Conservation (phyloP, 495 filamentous ascomycete genomes). For the Xylaria bambusicola region DNA sequence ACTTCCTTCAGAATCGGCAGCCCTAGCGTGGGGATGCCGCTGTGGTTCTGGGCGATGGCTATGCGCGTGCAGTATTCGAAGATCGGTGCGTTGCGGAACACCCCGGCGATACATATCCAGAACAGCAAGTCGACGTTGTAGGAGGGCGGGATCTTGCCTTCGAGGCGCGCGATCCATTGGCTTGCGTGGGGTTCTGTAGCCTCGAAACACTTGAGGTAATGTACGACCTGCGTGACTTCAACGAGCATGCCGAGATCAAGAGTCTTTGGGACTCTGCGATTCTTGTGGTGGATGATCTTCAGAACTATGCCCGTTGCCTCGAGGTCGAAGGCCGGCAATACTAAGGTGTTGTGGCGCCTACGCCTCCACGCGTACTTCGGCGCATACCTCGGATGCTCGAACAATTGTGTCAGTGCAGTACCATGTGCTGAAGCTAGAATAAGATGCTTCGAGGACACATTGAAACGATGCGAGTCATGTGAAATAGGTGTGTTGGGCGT, state of each 20-base stretch:
- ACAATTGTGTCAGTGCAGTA: too few relatives aligned
- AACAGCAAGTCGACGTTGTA: neutral
- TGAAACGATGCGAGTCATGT: too few relatives aligned
- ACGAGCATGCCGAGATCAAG: conserved; percentile 49
- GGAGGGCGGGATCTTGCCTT: neutral
- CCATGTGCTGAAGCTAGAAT: conserved; percentile 51
- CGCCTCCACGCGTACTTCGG: too few relatives aligned
- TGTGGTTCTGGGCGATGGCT: neutral
- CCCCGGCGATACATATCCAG: conserved; percentile 1
- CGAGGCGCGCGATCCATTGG: conserved; percentile 39
- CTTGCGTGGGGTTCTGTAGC: conserved; percentile 44
- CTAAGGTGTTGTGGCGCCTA: conserved; percentile 45
- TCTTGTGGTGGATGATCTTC: conserved; percentile 52
- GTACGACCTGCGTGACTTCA: conserved; percentile 52
- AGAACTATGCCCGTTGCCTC: conserved; percentile 50
- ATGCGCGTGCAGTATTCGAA: neutral
- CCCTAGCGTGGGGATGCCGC: neutral
- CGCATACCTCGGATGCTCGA: too few relatives aligned
- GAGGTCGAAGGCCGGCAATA: conserved; percentile 40
- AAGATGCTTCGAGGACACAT: conserved; percentile 56
- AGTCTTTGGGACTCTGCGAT: conserved; percentile 38
- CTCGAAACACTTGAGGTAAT: conserved; percentile 53
- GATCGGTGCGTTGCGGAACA: neutral
- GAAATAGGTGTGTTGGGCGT: too few relatives aligned
- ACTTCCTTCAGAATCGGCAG: neutral